phyloP scores from a whole-genome alignment of 805 yeast genomes.

The Cyberlindnera xylosilytica region DNA sequence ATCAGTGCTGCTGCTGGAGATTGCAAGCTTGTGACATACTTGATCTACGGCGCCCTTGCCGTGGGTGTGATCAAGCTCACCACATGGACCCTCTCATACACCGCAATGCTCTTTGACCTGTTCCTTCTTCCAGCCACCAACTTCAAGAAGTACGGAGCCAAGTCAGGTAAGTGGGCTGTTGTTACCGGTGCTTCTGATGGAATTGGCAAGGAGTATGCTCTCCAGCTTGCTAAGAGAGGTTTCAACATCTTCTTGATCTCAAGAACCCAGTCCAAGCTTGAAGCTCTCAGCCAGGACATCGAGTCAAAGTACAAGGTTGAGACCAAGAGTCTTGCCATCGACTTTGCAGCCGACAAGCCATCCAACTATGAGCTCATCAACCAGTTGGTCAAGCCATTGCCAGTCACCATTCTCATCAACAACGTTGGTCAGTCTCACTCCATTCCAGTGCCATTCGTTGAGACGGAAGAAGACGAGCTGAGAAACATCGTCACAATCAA shows the following conservation, averaged over 20 bases:
- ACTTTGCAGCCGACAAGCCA: constrained; percentile 62
- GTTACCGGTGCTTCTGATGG: constrained; percentile 98
- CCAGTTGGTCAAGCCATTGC: constrained; percentile 45
- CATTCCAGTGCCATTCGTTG: constrained; percentile 89
- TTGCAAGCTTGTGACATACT: constrained; percentile 14
- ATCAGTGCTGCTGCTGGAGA: constrained; percentile 12
- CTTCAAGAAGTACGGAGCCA: constrained; percentile 73
- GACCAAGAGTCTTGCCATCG: constrained; percentile 71
- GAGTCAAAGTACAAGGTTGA: constrained; percentile 55
- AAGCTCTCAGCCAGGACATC: constrained; percentile 60
- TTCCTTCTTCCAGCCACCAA: constrained; percentile 59
- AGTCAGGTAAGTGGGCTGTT: constrained; percentile 79
- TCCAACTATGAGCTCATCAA: constrained; percentile 54
- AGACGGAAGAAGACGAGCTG: constrained; percentile 73
- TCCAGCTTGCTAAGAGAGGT: constrained; percentile 81
- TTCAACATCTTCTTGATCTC: constrained; percentile 82
- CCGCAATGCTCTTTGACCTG: constrained; percentile 55
- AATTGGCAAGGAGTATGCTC: constrained; percentile 88
- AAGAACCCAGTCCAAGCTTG: constrained; percentile 77
- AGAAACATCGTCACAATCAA: constrained; percentile 80
- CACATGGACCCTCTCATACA: constrained; percentile 43
- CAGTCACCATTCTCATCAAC: constrained; percentile 76
- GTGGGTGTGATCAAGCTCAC: constrained; percentile 64
- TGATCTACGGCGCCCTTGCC: constrained; percentile 43
- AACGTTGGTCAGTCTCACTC: constrained; percentile 95